Base-by-base conservation (phyloP, 2,329 filamentous ascomycete species). In the Incumbomyces lentus region DNA sequence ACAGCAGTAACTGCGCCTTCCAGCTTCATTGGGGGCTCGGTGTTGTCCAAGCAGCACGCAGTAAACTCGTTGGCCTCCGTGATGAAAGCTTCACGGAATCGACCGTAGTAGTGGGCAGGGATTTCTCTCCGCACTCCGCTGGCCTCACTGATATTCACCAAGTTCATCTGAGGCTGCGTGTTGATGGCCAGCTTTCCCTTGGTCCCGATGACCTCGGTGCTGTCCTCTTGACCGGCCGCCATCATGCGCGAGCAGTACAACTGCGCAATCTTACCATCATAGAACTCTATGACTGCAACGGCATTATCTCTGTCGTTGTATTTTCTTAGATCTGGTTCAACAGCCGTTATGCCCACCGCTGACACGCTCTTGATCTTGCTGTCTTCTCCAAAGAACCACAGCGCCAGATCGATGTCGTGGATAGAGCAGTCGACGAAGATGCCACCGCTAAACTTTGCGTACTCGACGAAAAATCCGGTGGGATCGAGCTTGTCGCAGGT, bases 361-460 rank as follows among this genome's bases (percentile, higher is more conserved):
- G 68, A 67, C 7, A 78, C 73, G 40, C 67, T 72, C 62, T 80
- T 81, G 52, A 79, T 68, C 12, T 68, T 61, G 34, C 65, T 68
- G 39, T 74, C 68, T 39, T 73, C 63, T 8, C 75, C 75, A 57
- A 81, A 79, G 66, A 76, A 81, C 77, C 78, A 82, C 1, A 81
- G 65, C 0, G 76, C 69, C 2, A 82, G 70, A 51, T 81, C 78
- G 54, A 84, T 84, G 55, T 84, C 81, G 66, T 84, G 81, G 57
- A 84, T 78, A 43, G 75, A 78, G 65, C 77, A 81, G 66, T 84
- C 81, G 48, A 84, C 81, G 55, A 84, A 84, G 59, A 84, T 82
- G 17, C 80, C 80, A 30, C 81, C 81, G 1, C 69, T 75, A 63
- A 75, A 79, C 55, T 78, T 68, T 11, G 81, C 78, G 62, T 84